A percentile compares a stretch with the other conserved stretches of the same genome.
Evolutionary conservation across 2,329 filamentous ascomycete genomes (phyloP).

Genomic region (Trichoderma breve): DNA sequence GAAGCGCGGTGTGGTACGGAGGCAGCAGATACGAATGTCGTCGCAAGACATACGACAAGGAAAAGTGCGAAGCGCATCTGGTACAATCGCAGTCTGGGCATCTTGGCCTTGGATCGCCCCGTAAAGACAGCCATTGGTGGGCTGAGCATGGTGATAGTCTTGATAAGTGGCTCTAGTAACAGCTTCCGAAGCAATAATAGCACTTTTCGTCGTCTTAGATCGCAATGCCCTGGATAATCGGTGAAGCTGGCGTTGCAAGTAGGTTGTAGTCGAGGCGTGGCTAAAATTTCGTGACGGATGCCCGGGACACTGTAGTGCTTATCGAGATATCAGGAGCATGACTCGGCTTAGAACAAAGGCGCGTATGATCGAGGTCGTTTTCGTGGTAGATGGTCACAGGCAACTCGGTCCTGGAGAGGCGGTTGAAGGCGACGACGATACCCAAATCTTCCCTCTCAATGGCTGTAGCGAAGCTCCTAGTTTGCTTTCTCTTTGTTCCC

Average conservation of each 20-base stretch:
- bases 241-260: background rate
- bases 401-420: background rate
- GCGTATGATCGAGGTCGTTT: background rate
- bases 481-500: background rate
- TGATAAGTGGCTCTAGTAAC: background rate
- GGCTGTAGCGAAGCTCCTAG: background rate
- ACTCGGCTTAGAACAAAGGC: background rate
- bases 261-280: background rate
- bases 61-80: slow-evolving; percentile 14
- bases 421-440: background rate
- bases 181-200: background rate
- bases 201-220: background rate
- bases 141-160: background rate
- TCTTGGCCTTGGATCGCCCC: background rate
- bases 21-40: slow-evolving; percentile 7
- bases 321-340: slow-evolving; percentile 8
- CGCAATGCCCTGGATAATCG: background rate
- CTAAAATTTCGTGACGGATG: background rate
- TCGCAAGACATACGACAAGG: slow-evolving; percentile 12
- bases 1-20: slow-evolving; percentile 8
- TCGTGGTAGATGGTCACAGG: background rate
- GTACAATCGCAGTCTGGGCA: background rate
- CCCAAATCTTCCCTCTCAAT: background rate
- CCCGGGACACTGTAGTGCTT: background rate
- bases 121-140: background rate